Evolutionary conservation across 2,329 filamentous ascomycete genomes (phyloP).

Genomic region (Zasmidium cellare): DNA sequence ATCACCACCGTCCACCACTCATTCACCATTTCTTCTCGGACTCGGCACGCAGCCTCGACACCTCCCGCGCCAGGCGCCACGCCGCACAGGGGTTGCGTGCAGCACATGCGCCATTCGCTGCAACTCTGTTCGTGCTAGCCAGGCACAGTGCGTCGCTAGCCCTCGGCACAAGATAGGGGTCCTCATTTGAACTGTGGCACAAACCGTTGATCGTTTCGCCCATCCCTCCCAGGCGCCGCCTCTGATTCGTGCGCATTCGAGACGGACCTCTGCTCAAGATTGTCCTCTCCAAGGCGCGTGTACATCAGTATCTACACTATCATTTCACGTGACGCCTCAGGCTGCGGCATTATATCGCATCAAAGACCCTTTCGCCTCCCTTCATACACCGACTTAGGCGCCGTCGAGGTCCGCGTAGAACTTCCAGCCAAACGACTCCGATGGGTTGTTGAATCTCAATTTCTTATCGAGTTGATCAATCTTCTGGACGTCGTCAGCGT

Average conservation of each 20-base stretch:
- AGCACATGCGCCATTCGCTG: neutral
- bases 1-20: no score
- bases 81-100: neutral
- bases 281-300: neutral
- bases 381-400: neutral
- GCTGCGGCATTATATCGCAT: neutral
- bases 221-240: neutral
- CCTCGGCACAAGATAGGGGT: neutral
- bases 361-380: neutral
- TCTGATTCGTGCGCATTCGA: neutral
- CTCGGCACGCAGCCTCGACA: neutral
- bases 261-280: neutral
- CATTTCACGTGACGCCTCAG: neutral
- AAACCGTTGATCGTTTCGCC: neutral
- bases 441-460: constrained; percentile 63
- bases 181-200: neutral
- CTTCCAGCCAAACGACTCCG: constrained; percentile 55
- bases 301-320: neutral
- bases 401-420: constrained; percentile 49
- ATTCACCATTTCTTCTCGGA: neutral
- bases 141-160: constrained; percentile 6
- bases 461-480: constrained; percentile 60
- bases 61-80: neutral
- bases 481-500: constrained; percentile 57
- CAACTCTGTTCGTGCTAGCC: constrained; percentile 2